Evolutionary conservation across 345 rosid genomes (phyloP), one percentile per base, ranked within the genome.

Genomic region (Pugionium dolabratum): DNA sequence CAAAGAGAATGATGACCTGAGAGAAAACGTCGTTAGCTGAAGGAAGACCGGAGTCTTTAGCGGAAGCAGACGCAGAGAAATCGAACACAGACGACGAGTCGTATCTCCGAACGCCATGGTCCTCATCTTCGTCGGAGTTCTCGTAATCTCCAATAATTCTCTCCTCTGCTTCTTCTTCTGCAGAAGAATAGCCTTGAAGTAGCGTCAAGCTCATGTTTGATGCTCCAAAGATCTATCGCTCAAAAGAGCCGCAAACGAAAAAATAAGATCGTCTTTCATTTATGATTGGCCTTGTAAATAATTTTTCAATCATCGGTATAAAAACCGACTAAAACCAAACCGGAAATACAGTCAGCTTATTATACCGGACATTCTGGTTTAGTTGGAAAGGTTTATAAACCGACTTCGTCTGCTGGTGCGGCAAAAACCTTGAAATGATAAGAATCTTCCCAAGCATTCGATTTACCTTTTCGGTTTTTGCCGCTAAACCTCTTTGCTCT

Each of bases 21-120:
- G 97, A 88, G 82, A 94, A 94, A 45, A 77, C 86, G 53, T 85
- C 92, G 41, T 84, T 59, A n/a, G 95, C 96, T 2, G 96, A 89
- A 59, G 96, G 99, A 50, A 90, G 96, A 5, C 67, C 81, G 7
- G 96, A 83, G 52, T 60, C 59, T 10, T 70, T 50, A 49, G 48
- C 53, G 36, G 90, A 60, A 35, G 79, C 59, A 1, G 72, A 50
- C 33, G 72, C 66, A 25, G 84, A 61, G 72, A 76, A 64, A 56
- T 80, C 81, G 44, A 76, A 62, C 39, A 83, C 81, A 27, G 83
- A 72, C 3, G 86, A 75, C 62, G 81, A 80, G 53, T 74, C 77
- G 43, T 73, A 65, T 32, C 46, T 79, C 62, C 59, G 60, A 43
- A 67, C 39, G 31, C 69, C 69, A 47, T 39, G 70, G 7, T 67